These are phyloP conservation scores for Lizonia empirigonia DNA, from an alignment of 2,329 filamentous ascomycete genomes.

Conservation along the genomic window DNA sequence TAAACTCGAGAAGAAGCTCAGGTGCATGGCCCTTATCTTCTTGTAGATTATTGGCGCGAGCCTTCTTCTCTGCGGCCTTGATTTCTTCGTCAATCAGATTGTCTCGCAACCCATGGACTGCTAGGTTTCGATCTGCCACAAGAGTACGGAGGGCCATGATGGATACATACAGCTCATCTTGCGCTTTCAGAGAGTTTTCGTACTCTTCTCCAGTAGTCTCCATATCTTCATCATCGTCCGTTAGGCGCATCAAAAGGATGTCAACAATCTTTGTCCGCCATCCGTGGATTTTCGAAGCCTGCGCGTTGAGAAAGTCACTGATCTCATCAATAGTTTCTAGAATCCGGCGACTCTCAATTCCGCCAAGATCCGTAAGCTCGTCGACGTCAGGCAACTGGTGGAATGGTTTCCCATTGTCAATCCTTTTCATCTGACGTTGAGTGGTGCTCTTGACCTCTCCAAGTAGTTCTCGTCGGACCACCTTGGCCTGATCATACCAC, in stretches of 20 bases:
- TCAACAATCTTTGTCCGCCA: constrained; percentile 77
- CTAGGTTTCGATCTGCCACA: constrained; percentile 78
- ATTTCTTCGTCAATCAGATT: constrained; percentile 75
- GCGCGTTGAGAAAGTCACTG: constrained; percentile 69
- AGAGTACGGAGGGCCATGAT: constrained; percentile 76
- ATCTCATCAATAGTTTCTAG: constrained; percentile 70
- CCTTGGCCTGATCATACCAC: constrained; percentile 79
- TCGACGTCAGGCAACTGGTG: constrained; percentile 49
- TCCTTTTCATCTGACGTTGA: constrained; percentile 67
- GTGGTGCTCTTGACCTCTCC: constrained; percentile 62
- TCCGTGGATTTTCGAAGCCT: constrained; percentile 71
- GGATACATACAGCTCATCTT: constrained; percentile 88
- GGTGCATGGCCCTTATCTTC: constrained; percentile 71
- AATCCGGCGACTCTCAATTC: constrained; percentile 73
- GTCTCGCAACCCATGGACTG: constrained; percentile 78
- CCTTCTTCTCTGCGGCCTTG: constrained; percentile 63
- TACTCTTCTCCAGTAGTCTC: constrained; percentile 91
- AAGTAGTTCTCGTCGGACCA: constrained; percentile 79
- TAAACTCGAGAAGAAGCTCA: constrained; percentile 63
- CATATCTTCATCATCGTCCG: constrained; percentile 79
- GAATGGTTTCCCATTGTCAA: constrained; percentile 27
- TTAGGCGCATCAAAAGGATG: constrained; percentile 73
- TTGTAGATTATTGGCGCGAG: constrained; percentile 59
- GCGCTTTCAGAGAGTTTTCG: constrained; percentile 80
- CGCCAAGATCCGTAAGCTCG: constrained; percentile 63